A percentile compares a stretch with the other conserved stretches of the same genome.
These are phyloP conservation scores for Pythium aristosporum DNA, from an alignment of 352 stramenopile genomes.

Conservation along the genomic window DNA sequence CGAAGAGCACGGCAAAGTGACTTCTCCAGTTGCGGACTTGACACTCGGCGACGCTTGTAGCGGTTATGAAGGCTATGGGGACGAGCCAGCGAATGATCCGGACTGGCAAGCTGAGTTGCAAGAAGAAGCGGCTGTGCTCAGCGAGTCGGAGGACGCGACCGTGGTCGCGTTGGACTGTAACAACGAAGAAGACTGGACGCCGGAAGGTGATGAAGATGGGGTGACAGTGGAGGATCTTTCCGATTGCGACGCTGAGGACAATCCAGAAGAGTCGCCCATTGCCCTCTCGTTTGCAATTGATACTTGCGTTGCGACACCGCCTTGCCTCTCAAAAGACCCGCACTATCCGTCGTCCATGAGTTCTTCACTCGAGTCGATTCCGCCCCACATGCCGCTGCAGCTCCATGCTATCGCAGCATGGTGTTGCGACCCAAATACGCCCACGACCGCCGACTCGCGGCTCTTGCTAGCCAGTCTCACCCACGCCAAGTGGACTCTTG, in stretches of 20 bases:
- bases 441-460: conserved; percentile 13
- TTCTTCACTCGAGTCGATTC: conserved; percentile 14
- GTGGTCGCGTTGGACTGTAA: background rate
- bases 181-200: background rate
- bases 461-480: conserved; percentile 31
- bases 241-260: background rate
- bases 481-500: conserved; percentile 28
- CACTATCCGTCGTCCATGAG: too few relatives aligned
- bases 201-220: too few relatives aligned
- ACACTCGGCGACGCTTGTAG: background rate
- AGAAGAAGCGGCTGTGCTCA: conserved; percentile 6
- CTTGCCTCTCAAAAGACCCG: background rate
- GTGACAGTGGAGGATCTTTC: background rate
- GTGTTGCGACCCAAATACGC: background rate
- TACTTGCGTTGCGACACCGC: background rate
- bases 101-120: background rate
- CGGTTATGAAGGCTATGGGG: background rate
- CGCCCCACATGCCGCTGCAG: background rate
- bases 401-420: background rate
- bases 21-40: background rate
- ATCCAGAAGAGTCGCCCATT: background rate
- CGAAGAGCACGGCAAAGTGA: background rate
- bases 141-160: background rate
- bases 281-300: background rate
- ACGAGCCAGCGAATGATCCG: background rate